Conservation (phyloP, 2,329 filamentous ascomycete genomes). For the Leptosphaerulina australis region DNA sequence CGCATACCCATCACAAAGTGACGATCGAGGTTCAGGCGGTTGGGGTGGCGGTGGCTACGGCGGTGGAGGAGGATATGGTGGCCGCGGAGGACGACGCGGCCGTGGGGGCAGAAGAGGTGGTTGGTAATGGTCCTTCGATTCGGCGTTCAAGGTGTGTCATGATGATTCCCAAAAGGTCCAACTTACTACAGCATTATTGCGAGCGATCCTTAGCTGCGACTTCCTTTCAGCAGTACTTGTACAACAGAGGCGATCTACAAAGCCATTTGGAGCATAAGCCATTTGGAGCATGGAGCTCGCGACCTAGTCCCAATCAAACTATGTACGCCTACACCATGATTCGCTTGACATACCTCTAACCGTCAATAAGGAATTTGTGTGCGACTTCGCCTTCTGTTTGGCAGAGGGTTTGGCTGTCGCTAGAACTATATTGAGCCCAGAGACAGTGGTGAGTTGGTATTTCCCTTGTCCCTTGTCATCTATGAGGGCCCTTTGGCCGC, state of each 20-base stretch:
- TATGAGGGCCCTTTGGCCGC: not conserved
- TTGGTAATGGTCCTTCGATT: conserved; percentile 35
- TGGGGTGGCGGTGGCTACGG: conserved; percentile 31
- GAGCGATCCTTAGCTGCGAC: conserved; percentile 27
- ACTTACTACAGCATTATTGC: conserved; percentile 41
- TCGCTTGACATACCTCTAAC: conserved; percentile 41
- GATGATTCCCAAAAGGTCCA: conserved; percentile 38
- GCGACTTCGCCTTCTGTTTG: conserved; percentile 9
- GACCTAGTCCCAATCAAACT: conserved; percentile 40
- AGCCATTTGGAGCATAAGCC: conserved; percentile 19
- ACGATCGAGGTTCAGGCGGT: conserved; percentile 32
- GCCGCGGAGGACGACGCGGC: conserved; percentile 38
- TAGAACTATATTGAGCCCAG: conserved; percentile 2
- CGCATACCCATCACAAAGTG: conserved; percentile 27
- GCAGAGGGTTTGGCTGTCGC: not conserved
- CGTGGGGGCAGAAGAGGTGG: conserved; percentile 36
- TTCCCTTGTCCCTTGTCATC: not conserved
- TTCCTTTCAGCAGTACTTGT: conserved; percentile 29
- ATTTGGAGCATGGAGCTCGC: conserved; percentile 24
- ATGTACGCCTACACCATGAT: conserved; percentile 45
- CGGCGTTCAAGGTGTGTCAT: conserved; percentile 49
- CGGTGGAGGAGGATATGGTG: conserved; percentile 27
- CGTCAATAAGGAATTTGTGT: conserved; percentile 35
- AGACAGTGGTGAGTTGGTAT: conserved; percentile 13
- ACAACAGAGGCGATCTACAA: conserved; percentile 31